Evolutionary conservation across 2,329 filamentous ascomycete genomes (phyloP).

Genomic region (Pestalotiopsis sp.): DNA sequence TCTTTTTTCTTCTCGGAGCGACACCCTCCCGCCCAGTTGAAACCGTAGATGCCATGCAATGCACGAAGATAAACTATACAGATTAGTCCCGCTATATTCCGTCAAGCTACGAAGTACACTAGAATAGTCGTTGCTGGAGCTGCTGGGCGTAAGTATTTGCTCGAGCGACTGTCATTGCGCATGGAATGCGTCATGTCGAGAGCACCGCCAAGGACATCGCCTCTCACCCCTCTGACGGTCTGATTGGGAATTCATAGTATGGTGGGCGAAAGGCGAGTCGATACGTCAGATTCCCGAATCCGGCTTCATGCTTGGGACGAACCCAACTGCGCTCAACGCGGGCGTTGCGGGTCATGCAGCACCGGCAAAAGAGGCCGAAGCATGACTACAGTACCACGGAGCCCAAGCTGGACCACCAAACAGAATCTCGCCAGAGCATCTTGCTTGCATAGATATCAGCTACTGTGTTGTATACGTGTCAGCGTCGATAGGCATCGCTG

Average conservation of each 20-base stretch:
- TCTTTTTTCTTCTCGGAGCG: not conserved
- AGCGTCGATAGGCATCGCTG: not conserved
- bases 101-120: not conserved
- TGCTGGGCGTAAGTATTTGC: not conserved
- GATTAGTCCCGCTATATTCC: not conserved
- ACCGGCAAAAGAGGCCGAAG: not conserved
- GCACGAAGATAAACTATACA: not conserved
- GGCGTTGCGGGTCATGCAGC: not conserved
- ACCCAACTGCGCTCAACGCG: not conserved
- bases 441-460: not conserved
- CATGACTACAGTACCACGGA: not conserved
- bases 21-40: not conserved
- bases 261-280: not conserved
- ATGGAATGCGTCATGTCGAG: not conserved
- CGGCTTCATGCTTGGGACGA: not conserved
- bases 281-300: not conserved
- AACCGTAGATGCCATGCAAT: not conserved
- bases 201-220: not conserved
- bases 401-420: not conserved
- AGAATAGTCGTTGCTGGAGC: too few relatives aligned
- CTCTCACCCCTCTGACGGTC: not conserved
- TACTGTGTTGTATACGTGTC: not conserved
- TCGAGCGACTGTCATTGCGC: not conserved
- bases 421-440: not conserved
- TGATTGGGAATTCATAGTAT: not conserved